Evolutionary conservation across 495 filamentous ascomycete species (phyloP), one percentile per base, ranked within the genome.

Genomic region (Penicillium soppii): DNA sequence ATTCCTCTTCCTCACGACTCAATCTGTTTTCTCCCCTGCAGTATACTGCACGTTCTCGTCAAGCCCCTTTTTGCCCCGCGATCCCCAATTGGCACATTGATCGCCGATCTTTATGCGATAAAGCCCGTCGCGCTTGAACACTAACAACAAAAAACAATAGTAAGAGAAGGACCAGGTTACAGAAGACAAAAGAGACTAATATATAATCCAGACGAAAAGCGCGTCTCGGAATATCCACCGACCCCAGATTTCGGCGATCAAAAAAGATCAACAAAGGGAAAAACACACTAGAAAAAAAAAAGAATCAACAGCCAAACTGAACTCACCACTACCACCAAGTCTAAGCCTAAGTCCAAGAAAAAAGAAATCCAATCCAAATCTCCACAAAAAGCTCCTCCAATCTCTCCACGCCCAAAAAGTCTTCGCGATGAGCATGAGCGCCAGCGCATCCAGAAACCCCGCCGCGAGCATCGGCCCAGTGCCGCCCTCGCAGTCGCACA

Each of bases 41-140:
- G 9, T 29, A 32, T 12, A 7, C 29, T 12, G 4, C 29, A 32
- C 29, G 29, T 32, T 32, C 29, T 32, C n/a, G 29, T 27, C 25
- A 27, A 27, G 25, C 48, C 43, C 48, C 54, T 57, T 52, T 54
- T 25, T 54, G 52, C 56, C 56, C 56, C 56, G 56, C 56, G 46
- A 17, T 45, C 21, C 25, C 44, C 32, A 46, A 46, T 46, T 20
- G 19, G 29, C 21, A 32, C 15, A 45, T 27, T 45, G 30, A 52
- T 52, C 41, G 17, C 35, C 43, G 20, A 30, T 37, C 39, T 35
- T 42, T 54, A 54, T 42, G 51, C 51, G n/a, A n/a, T 12, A 49
- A 26, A 41, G 37, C 43, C 43, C 29, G 43, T 48, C 43, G 43
- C 49, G 20, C 22, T 40, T 42, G 30, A 33, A 33, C 29, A 37